Base-by-base conservation (phyloP, 202 grass and related monocot species). In the Schoenoplectus tabernaemontani region DNA sequence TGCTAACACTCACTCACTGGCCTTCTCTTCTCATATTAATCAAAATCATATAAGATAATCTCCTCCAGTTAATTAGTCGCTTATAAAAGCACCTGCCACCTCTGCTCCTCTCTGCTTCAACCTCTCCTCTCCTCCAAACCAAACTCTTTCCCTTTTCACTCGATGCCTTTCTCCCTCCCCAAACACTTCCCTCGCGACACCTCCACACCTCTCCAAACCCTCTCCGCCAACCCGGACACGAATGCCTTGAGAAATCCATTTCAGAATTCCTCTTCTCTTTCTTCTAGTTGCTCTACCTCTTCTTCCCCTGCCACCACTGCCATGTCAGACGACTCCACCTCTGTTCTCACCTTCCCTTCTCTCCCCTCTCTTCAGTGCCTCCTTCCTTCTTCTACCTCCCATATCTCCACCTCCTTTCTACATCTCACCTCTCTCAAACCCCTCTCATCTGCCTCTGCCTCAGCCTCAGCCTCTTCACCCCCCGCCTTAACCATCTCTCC, bases 331-430 rank as follows among this genome's bases (percentile, higher is more conserved):
- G 87, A 83, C 33, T 70, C 74, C 6, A 78, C 90, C 4, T 93
- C 89, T 22, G 84, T 87, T 11, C 84, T 82, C 24, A 88, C 84
- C 59, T 72, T 93, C 19, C 89, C 89, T 44, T 90, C 84, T 4
- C 87, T 91, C 4, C 81, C 67, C 0, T 85, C 87, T 4, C 77
- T 56, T 4, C 47, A 20, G 9, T 39, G 43, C 2, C 64, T 71
- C 15, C 86, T 85, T 38, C 61, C 59, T 0, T 9, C 48, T 10
- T 83, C 9, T 15, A 58, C 38, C 10, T 43, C 46, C 0, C 9
- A 64, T 57, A 53, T 59, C 13, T 16, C 63, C 4, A 28, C 84
- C 67, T 80, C 85, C 16, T 63, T 88, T 47, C 43, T 33, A 71
- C 83, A 85, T 58, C 67, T 97, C 53, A 32, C 82, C 41, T 90